Evolutionary conservation across 345 rosid species (phyloP).

Genomic region (Citrus glauca): DNA sequence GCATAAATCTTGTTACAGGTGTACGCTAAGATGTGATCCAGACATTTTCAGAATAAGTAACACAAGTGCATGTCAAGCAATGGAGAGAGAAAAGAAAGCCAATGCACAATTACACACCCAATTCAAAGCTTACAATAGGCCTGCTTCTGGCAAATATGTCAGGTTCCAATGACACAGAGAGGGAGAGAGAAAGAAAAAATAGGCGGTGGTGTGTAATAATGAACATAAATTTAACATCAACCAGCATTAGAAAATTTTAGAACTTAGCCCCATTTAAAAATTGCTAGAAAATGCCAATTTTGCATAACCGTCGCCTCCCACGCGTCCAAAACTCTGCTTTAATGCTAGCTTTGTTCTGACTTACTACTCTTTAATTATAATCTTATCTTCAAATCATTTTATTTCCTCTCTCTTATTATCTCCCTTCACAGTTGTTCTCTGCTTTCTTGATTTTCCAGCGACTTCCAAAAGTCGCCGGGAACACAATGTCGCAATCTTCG

Average conservation of each 20-base stretch:
- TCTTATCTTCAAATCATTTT: constrained; percentile 36
- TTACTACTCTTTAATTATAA: constrained; percentile 36
- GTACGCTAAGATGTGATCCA: constrained; percentile 39
- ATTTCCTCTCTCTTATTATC: background rate
- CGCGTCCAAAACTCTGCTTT: constrained; percentile 31
- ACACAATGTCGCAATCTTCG: constrained; percentile 35
- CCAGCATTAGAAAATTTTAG: background rate
- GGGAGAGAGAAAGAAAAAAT: background rate
- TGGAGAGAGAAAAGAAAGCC: background rate
- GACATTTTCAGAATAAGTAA: constrained; percentile 15
- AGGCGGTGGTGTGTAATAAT: constrained; percentile 21
- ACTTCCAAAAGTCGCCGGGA: background rate
- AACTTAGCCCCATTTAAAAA: constrained; percentile 24
- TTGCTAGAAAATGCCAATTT: constrained; percentile 58
- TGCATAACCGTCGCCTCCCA: constrained; percentile 59
- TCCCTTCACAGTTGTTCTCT: background rate
- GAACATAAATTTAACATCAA: constrained; percentile 14
- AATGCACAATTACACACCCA: background rate
- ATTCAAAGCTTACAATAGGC: constrained; percentile 23
- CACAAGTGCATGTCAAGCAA: constrained; percentile 36
- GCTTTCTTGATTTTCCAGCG: constrained; percentile 16
- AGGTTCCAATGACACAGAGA: constrained; percentile 35
- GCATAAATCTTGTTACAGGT: constrained; percentile 34
- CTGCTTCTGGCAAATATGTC: constrained; percentile 29
- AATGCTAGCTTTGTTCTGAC: constrained; percentile 26